Percentiles rank a stretch among this genome's conserved stretches.
phyloP scores from a whole-genome alignment of 495 filamentous ascomycete species.

The Aspergillus conjunctus region DNA sequence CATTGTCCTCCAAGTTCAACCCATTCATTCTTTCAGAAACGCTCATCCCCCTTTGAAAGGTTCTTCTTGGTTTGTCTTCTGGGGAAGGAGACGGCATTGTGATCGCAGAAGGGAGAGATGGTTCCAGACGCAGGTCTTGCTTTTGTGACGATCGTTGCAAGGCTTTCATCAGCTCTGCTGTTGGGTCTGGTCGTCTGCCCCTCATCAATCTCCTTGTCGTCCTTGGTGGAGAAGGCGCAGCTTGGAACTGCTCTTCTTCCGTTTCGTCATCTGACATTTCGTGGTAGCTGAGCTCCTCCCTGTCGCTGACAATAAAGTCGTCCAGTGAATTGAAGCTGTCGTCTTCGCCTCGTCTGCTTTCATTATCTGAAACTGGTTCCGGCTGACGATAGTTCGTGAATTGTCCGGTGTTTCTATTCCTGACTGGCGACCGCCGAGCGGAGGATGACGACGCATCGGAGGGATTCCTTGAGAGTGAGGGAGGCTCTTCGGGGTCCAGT shows the following conservation, averaged over 20 bases:
- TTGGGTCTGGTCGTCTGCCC: conserved; percentile 36
- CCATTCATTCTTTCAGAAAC: conserved; percentile 29
- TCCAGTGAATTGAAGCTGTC: conserved; percentile 44
- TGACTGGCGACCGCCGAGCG: conserved; percentile 26
- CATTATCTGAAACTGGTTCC: conserved; percentile 25
- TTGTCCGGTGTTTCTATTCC: conserved; percentile 21
- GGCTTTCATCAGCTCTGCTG: conserved; percentile 23
- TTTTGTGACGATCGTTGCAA: conserved; percentile 21
- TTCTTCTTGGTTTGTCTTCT: conserved; percentile 20
- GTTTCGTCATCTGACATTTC: conserved; percentile 40
- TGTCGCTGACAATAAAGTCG: conserved; percentile 52
- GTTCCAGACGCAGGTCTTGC: conserved; percentile 25
- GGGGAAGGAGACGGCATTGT: conserved; percentile 21
- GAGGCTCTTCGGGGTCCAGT: conserved; percentile 17
- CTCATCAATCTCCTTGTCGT: conserved; percentile 39
- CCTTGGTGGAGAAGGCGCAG: conserved; percentile 31
- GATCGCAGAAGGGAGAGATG: conserved; percentile 25
- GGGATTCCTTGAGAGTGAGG: conserved; percentile 25
- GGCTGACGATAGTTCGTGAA: conserved; percentile 23
- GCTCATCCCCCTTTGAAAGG: conserved; percentile 32
- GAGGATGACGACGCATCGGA: conserved; percentile 29
- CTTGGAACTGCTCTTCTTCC: conserved; percentile 31
- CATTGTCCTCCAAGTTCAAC: conserved; percentile 33
- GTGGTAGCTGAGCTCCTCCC: conserved; percentile 46
- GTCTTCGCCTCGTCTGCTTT: conserved; percentile 30